phyloP scores from a whole-genome alignment of 225 moss, liverwort and hornwort species.

The Sphagnum tenellum region DNA sequence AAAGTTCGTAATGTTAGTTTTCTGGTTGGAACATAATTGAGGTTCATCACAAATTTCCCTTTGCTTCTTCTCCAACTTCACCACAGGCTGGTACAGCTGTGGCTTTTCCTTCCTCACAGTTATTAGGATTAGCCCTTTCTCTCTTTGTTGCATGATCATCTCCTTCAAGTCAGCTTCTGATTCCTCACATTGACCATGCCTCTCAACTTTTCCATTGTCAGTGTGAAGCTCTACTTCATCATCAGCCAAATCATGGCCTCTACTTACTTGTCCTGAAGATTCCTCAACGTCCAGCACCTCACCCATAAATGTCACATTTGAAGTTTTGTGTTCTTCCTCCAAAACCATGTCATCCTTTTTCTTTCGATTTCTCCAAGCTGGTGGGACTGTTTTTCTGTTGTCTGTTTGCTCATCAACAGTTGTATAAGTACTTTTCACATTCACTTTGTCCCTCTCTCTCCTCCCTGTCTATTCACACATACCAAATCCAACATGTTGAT shows the following conservation, averaged over 20 bases:
- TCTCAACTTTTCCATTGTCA: constrained; percentile 1
- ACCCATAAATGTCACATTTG: neutral
- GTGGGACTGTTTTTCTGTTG: too few relatives aligned
- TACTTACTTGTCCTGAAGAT: neutral
- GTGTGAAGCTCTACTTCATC: constrained; percentile 1
- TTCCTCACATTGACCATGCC: neutral
- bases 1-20: neutral
- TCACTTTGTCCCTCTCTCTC: too few relatives aligned
- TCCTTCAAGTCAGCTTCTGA: constrained; percentile 10
- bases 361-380: too few relatives aligned
- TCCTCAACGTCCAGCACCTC: neutral
- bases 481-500: too few relatives aligned
- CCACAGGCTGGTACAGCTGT: neutral
- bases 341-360: too few relatives aligned
- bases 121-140: constrained; percentile 5
- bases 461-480: too few relatives aligned
- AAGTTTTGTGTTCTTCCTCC: neutral
- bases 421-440: too few relatives aligned
- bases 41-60: neutral
- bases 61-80: constrained; percentile 9
- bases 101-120: constrained; percentile 4
- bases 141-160: constrained; percentile 13
- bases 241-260: neutral
- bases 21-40: too few relatives aligned
- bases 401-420: too few relatives aligned